Conservation (phyloP, 2,329 filamentous ascomycete genomes). For the Apiospora saccharicola region DNA sequence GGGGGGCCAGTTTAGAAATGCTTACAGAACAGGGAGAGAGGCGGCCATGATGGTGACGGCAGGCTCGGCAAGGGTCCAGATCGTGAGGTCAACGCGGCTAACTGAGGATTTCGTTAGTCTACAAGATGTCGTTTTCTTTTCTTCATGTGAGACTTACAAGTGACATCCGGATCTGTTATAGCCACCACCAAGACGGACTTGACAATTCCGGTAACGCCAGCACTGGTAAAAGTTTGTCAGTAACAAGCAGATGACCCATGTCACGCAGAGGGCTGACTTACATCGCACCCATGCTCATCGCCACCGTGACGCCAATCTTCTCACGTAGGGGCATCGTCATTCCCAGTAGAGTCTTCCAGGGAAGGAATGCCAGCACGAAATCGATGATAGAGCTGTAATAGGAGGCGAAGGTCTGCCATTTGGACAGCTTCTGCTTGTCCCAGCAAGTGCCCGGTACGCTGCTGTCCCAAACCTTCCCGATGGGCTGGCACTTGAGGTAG, state of each 20-base stretch:
- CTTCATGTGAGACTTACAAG: constrained; percentile 30
- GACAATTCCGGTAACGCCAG: constrained; percentile 44
- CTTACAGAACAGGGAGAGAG: constrained; percentile 45
- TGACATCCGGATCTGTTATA: constrained; percentile 44
- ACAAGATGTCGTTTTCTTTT: neutral
- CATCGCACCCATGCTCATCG: constrained; percentile 47
- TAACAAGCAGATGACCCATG: neutral
- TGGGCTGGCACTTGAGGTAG: constrained; percentile 42
- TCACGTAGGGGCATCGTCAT: constrained; percentile 43
- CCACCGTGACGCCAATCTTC: constrained; percentile 44
- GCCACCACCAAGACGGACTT: constrained; percentile 42
- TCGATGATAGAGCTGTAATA: constrained; percentile 46
- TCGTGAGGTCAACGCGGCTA: constrained; percentile 45
- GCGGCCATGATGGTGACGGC: constrained; percentile 47
- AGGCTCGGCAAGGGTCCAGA: constrained; percentile 46
- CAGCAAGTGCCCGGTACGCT: constrained; percentile 41
- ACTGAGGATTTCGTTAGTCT: constrained; percentile 24
- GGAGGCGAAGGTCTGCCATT: constrained; percentile 42
- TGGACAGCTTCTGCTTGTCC: constrained; percentile 37
- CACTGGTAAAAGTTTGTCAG: constrained; percentile 32
- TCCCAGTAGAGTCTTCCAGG: constrained; percentile 45
- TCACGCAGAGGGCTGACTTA: constrained; percentile 28
- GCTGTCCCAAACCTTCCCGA: constrained; percentile 38
- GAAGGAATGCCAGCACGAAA: constrained; percentile 44
- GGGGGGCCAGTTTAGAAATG: neutral